Evolutionary conservation across 495 filamentous ascomycete genomes (phyloP).

Genomic region (Acidomyces sp.): DNA sequence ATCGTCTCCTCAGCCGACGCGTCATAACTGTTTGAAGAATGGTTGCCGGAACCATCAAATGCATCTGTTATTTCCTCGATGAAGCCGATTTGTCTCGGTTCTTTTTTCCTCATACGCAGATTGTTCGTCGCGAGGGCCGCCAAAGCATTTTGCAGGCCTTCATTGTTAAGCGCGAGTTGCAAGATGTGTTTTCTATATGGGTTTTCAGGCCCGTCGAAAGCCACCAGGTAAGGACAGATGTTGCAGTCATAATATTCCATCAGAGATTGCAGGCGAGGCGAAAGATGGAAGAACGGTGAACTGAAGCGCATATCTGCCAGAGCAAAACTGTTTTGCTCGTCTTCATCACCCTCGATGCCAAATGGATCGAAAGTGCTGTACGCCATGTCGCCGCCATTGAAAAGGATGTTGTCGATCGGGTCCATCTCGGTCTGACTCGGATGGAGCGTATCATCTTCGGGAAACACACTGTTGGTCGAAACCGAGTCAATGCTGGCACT

Average conservation of each 20-base stretch:
- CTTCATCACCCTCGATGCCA: conserved; percentile 2
- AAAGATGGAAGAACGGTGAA: conserved; percentile 22
- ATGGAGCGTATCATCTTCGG: not conserved
- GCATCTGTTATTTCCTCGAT: conserved; percentile 17
- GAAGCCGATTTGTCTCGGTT: conserved; percentile 17
- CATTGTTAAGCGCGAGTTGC: conserved; percentile 60
- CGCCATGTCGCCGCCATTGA: not conserved
- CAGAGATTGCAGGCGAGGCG: conserved; percentile 46
- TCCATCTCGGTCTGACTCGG: conserved; percentile 1
- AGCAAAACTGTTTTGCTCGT: conserved; percentile 3
- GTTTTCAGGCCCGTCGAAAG: conserved; percentile 73
- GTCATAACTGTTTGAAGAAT: too few species aligned
- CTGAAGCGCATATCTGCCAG: conserved; percentile 14
- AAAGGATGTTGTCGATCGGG: conserved; percentile 6
- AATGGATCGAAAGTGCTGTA: conserved; percentile 3
- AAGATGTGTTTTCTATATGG: conserved; percentile 79
- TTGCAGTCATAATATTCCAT: conserved; percentile 74
- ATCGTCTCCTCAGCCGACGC: conserved; percentile 50
- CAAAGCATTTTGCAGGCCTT: conserved; percentile 80
- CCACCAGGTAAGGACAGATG: conserved; percentile 81
- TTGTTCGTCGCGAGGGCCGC: conserved; percentile 83
- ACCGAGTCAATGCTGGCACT: not conserved
- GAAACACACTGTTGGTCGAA: not conserved
- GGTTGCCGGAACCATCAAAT: not conserved
- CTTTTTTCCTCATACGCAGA: conserved; percentile 35